These are phyloP conservation scores for Ogataea thermomethanolica DNA, from an alignment of 805 yeast genomes.

Conservation along the genomic window DNA sequence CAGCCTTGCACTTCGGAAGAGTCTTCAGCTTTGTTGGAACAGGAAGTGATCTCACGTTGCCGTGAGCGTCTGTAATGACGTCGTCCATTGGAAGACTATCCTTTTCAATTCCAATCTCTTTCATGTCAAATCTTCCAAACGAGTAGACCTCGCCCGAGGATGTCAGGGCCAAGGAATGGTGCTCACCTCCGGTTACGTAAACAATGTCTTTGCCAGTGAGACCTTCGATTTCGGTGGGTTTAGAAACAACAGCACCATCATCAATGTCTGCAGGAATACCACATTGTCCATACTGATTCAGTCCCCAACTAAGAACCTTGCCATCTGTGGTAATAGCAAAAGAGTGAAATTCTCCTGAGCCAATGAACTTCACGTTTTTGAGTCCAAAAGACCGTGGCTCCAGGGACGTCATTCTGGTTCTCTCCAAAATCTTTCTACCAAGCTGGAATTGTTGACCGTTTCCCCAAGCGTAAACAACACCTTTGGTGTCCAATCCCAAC, in stretches of 20 bases:
- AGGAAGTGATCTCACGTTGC: conserved; percentile 80
- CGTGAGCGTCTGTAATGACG: conserved; percentile 74
- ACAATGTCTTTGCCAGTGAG: conserved; percentile 57
- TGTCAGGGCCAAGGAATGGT: conserved; percentile 79
- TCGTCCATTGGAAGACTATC: conserved; percentile 61
- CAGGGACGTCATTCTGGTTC: conserved; percentile 66
- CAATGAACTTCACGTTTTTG: conserved; percentile 71
- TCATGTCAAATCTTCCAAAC: conserved; percentile 93
- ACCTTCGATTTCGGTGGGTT: conserved; percentile 70
- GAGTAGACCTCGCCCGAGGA: conserved; percentile 69
- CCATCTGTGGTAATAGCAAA: conserved; percentile 81
- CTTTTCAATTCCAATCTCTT: conserved; percentile 78
- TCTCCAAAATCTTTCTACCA: conserved; percentile 81
- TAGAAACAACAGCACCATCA: conserved; percentile 77
- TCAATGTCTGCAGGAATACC: conserved; percentile 75
- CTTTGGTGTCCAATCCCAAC: conserved; percentile 76
- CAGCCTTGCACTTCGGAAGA: conserved; percentile 52
- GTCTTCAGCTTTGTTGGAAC: conserved; percentile 66
- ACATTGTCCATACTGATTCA: conserved; percentile 96
- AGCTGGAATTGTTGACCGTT: conserved; percentile 91
- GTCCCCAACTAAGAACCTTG: conserved; percentile 85
- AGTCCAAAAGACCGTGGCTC: conserved; percentile 85
- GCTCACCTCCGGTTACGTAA: conserved; percentile 88
- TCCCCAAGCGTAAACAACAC: conserved; percentile 95
- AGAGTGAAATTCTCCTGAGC: conserved; percentile 94